Base-by-base conservation (phyloP, 2,329 filamentous ascomycete genomes). In the Alternaria postmessia region DNA sequence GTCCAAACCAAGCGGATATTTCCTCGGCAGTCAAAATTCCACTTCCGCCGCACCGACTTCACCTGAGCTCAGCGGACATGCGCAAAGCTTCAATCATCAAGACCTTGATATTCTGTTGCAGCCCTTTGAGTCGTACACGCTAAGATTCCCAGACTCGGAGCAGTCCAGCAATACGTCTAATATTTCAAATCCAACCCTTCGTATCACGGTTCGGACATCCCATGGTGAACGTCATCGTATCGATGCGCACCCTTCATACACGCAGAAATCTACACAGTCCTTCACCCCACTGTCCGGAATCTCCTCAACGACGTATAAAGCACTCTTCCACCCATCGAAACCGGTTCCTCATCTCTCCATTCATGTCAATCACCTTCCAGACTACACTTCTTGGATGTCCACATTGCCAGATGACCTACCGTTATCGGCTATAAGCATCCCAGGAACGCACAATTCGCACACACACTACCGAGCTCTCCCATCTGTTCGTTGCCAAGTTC, bases 391-490 rank as follows among this genome's bases (percentile, higher is more conserved):
- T 63, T 93, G 95, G 95, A 98, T 98, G 94, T 80, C 84, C 57
- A 85, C 89, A 62, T 84, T 98, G 42, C 83, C 85, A 61, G 87
- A 94, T 71, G 85, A 88, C 20, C 90, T 88, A 52, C 88, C 92
- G 1, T 83, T 98, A 5, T 91, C 92, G 1, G 86, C 90, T 3
- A 87, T 99, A 51, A 95, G 91, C 51, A 95, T 98, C 64, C 95
- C 95, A 0, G 95, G 95, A 65, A 97, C 95, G 0, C 95, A 99
- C 83, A 98, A 99, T 81, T 92, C 91, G 18, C 92, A 95, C 7
- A 96, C 94, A 9, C 90, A 87, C 80, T 86, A 96, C 82, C 86
- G 87, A 49, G 94, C 95, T 12, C 86, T 97, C 5, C 95, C 95
- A 1, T 96, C 93, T 1, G 95, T 98, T 38, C 91, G 95, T 39